phyloP scores from a whole-genome alignment of 805 yeast species.

The Candida germanica region DNA sequence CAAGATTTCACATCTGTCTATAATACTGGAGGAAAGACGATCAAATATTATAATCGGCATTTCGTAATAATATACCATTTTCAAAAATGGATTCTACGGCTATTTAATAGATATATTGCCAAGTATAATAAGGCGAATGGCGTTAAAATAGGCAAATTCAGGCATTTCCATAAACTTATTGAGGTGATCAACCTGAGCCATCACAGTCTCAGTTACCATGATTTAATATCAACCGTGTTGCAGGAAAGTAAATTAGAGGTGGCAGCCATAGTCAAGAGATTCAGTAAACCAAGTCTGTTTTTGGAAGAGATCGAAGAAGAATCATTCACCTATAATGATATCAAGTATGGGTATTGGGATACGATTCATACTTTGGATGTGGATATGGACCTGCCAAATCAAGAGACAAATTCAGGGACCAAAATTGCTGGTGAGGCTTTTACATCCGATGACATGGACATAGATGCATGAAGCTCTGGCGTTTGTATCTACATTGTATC shows the following conservation, averaged over 20 bases:
- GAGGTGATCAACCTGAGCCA: slow-evolving; percentile 18
- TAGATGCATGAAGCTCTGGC: not conserved
- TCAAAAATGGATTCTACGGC: slow-evolving; percentile 33
- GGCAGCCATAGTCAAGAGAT: slow-evolving; percentile 8
- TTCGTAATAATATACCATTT: slow-evolving; percentile 24
- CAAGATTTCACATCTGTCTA: slow-evolving; percentile 7
- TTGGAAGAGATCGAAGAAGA: slow-evolving; percentile 12
- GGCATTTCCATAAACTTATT: slow-evolving; percentile 22
- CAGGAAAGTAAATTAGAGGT: slow-evolving; percentile 27
- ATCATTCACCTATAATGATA: slow-evolving; percentile 15
- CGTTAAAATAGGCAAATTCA: slow-evolving; percentile 17
- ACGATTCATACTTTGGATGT: slow-evolving; percentile 18
- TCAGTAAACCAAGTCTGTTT: slow-evolving; percentile 1
- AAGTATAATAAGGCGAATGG: slow-evolving; percentile 22
- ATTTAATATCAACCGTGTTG: slow-evolving; percentile 23
- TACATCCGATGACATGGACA: no score
- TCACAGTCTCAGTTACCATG: slow-evolving; percentile 17
- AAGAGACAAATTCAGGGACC: no score
- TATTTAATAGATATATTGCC: slow-evolving; percentile 33
- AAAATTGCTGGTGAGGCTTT: no score
- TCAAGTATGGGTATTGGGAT: slow-evolving; percentile 38
- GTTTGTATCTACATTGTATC: no score
- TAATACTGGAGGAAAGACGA: slow-evolving; percentile 13
- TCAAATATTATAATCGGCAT: slow-evolving; percentile 25
- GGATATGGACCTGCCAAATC: slow-evolving; percentile 29